Conservation (phyloP, 805 yeast species). For the Pichia pseudocactophila region DNA sequence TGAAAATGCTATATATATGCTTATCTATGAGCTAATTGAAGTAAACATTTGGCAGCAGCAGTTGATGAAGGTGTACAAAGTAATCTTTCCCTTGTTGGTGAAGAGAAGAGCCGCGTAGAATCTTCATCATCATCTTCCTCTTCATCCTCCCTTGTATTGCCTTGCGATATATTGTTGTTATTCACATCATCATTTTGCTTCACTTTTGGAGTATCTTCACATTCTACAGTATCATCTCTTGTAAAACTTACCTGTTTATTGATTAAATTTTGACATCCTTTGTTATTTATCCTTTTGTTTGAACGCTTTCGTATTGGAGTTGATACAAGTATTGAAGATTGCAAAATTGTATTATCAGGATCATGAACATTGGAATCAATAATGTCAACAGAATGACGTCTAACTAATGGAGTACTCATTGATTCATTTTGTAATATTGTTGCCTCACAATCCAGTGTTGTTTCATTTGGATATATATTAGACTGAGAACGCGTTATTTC, state of each 20-base stretch:
- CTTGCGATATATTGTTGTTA: not conserved
- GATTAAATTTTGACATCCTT: not conserved
- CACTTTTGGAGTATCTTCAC: not conserved
- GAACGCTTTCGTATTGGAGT: slow-evolving; percentile 6
- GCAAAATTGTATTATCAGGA: slow-evolving; percentile 14
- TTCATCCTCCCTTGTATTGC: slow-evolving; percentile 13
- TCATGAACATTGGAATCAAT: slow-evolving; percentile 9
- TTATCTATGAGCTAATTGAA: slow-evolving; percentile 33
- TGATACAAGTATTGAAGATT: slow-evolving; percentile 8
- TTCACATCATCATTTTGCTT: too few species aligned
- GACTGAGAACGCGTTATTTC: not conserved
- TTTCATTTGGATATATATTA: not conserved
- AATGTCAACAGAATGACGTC: slow-evolving; percentile 6
- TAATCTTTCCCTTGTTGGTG: slow-evolving; percentile 29
- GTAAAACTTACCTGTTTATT: not conserved
- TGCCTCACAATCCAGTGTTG: slow-evolving; percentile 2
- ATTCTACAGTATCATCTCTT: too few species aligned
- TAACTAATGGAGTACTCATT: slow-evolving; percentile 6
- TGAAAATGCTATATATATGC: not conserved
- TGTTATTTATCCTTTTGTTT: not conserved
- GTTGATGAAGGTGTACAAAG: slow-evolving; percentile 38
- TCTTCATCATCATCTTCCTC: not conserved
- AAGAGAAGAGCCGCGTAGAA: slow-evolving; percentile 21
- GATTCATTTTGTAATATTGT: slow-evolving; percentile 7
- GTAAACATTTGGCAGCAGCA: slow-evolving; percentile 38